Evolutionary conservation across 805 yeast species (phyloP), one percentile per base, ranked within the genome.

Genomic region (Blastobotrys muscicola): DNA sequence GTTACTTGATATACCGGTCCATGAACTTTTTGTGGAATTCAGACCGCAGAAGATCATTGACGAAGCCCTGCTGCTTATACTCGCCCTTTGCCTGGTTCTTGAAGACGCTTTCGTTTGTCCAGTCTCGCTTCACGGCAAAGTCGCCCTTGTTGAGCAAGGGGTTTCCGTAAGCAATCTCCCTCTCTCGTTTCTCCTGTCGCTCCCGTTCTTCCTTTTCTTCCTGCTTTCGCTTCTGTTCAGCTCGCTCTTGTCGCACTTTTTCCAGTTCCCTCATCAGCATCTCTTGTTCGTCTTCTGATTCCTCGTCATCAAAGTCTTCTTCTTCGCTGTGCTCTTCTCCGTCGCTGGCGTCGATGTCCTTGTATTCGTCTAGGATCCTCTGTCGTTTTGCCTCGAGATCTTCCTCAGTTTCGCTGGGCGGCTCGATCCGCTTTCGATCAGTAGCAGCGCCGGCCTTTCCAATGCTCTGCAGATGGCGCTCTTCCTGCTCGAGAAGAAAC

Each of bases 1-100:
- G n/a, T n/a, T 47, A 62, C 38, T 50, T 48, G 29, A 64, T 49
- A 38, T 62, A 63, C 46, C 58, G 58, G 49, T 60, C 47, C 59
- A 63, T 52, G 45, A 63, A 63, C 48, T 61, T 58, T 26, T 53
- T 50, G 45, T 63, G 68, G 42, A 63, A 63, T 14, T 64, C 67
- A 1, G 68, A 61, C 36, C 67, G 45, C n/a, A 63, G 34, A 53
- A 61, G 51, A 39, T 63, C 68, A 42, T 64, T 63, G 32, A 63
- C 52, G 42, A 58, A 59, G 8, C 57, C 54, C 38, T 44, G 45
- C 13, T 48, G 45, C 35, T 49, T 43, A n/a, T 50, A 56, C 30
- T 56, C 50, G 2, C 41, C 42, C 36, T 48, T 50, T 8, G 66
- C 64, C 40, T 64, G 65, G 36, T 60, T 57, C 39, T 50, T 52